Base-by-base conservation (phyloP, 2,329 filamentous ascomycete species). In the Arthrocladium fulminans region DNA sequence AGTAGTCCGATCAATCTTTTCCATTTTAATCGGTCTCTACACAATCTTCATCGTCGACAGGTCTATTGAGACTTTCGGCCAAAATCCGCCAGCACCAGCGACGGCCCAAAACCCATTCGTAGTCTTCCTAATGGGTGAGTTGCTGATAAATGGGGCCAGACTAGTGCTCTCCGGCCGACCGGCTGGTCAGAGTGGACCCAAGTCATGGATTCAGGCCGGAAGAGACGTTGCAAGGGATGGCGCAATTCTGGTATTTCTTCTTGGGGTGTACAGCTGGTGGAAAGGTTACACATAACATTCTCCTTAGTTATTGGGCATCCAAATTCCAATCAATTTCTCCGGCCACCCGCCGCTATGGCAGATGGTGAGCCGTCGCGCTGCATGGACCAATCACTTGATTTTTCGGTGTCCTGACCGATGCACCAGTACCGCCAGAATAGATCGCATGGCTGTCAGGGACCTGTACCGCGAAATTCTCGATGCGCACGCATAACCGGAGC, bases 1-100 rank as follows among this genome's bases (percentile, higher is more conserved):
- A 45, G 61, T 77, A 19, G 60, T 80, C 8, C 80, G 83, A 58
- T 70, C 74, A 3, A 39, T 81, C 13, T 80, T 81, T 59, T 72
- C 78, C 3, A 60, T 81, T n/a, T 58, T 63, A 2, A 65, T 80
- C 19, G 78, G 74, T 1, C 55, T 74, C 34, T 83, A 82, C 61
- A 68, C 71, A 30, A 53, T 71, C 0, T 60, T 67, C 23, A 50
- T 65, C 13, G 57, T 71, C 32, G 57, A 62, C 23, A 52, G 59
- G 27, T 66, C 69, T 13, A 61, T 67, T 35, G 55, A 61, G 24
- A 59, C 60, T 39, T 71, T 64, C 47, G 68, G 68, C 10, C 61
- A 57, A 48, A 60, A 61, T 27, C 67, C 68, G 17, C 69, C 69
- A 2, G 66, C 67, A 27, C 69, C 69, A 22, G 66, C 69, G 10